Base-by-base conservation (phyloP, 2,329 filamentous ascomycete species). In the Leptosphaerulina australis region DNA sequence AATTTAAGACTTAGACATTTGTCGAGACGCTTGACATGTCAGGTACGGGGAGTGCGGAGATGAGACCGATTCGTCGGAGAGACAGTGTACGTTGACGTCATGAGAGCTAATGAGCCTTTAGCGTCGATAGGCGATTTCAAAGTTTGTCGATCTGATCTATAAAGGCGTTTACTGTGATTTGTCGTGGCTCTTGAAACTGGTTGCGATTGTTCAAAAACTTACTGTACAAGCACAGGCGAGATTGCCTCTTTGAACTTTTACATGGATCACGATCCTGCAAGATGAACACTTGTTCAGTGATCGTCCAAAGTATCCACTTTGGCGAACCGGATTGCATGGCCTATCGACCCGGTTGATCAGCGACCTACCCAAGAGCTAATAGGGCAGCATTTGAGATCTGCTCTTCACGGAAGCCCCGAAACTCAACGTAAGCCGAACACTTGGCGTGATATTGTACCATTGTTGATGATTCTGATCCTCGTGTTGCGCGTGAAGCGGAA, bases 1-100 rank as follows among this genome's bases (percentile, higher is more conserved):
- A 35, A 28, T 8, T 26, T 10, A 26, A 33, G 24, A 45, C 33
- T 12, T 41, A n/a, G 41, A 17, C 26, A 39, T 39, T 12, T 36
- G 34, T 51, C 36, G 36, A 51, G 36, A 20, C 47, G 28, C 17
- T 26, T 30, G 30, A 33, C 30, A 36, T 41, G 48, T 46, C 41
- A 51, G 48, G 48, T 46, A 46, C 41, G 14, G 37, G 48, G 41
- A n/a, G 36, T 51, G 30, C 30, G 48, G 48, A 51, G 31, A 41
- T 40, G 36, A 41, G 30, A 14, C 48, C 48, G 48, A 39, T 5
- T 24, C 25, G 41, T 22, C 36, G 11, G 11, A 26, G n/a, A 5
- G 22, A 7, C 21, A 25, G 14, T 12, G 20, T 12, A 3, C 14
- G 30, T 31, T 51, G 48, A 51, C 46, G 48, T 51, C 48, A 51